Percentiles rank a stretch among this genome's conserved stretches.
Conservation (phyloP, 139 green algal species). For the Tetradesmus lagerheimii region DNA sequence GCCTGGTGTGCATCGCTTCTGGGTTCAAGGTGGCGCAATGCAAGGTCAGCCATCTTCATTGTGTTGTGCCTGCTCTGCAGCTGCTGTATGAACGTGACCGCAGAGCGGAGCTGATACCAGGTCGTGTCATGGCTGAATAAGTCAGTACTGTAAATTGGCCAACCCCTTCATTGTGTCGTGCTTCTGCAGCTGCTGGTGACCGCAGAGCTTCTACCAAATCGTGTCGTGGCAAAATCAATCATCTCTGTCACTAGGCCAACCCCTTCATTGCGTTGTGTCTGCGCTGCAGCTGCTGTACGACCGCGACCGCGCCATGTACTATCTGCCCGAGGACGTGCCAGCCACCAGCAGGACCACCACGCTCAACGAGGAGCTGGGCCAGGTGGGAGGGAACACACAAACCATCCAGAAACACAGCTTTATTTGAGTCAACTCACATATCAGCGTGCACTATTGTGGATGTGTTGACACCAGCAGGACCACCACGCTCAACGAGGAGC, state of each 20-base stretch:
- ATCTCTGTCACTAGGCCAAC: too few species aligned
- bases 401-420: too few species aligned
- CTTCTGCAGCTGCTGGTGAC: too few species aligned
- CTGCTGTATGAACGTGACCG: conserved; percentile 45
- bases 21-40: conserved; percentile 75
- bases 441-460: too few species aligned
- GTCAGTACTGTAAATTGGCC: too few species aligned
- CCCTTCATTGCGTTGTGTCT: neutral
- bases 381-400: too few species aligned
- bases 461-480: conserved; percentile 69
- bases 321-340: conserved; percentile 49
- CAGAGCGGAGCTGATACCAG: neutral
- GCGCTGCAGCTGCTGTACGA: conserved; percentile 43
- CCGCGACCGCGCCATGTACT: conserved; percentile 40
- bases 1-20: too few species aligned
- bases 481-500: conserved; percentile 87
- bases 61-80: conserved; percentile 1
- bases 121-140: neutral
- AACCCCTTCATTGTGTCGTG: too few species aligned
- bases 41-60: conserved; percentile 26
- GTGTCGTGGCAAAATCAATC: neutral
- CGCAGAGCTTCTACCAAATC: neutral
- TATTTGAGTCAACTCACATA: too few species aligned
- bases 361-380: conserved; percentile 85
- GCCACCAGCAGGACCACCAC: conserved; percentile 81